phyloP scores from a whole-genome alignment of 2,329 filamentous ascomycete species.

The Fusarium sp. region DNA sequence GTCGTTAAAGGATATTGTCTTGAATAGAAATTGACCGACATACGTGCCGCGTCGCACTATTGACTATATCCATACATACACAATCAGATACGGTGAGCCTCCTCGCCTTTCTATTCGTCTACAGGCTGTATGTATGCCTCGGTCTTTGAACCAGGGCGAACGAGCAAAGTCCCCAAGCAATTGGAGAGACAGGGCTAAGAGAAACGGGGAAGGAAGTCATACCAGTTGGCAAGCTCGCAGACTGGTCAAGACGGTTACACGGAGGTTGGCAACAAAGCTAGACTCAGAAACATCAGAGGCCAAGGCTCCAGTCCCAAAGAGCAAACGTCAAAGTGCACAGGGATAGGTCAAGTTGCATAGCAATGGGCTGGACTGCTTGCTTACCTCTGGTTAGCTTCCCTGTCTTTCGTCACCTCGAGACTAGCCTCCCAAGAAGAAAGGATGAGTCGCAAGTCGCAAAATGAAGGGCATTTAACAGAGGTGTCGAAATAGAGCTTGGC shows the following conservation, averaged over 20 bases:
- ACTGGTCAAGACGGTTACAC: conserved; percentile 38
- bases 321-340: conserved; percentile 29
- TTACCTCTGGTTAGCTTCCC: conserved; percentile 31
- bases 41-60: conserved; percentile 26
- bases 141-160: conserved; percentile 38
- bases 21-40: conserved; percentile 41
- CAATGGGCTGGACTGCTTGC: conserved; percentile 20
- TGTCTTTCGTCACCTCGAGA: conserved; percentile 20
- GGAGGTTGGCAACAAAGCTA: conserved; percentile 15
- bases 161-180: conserved; percentile 39
- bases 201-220: conserved; percentile 32
- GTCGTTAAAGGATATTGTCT: conserved; percentile 35
- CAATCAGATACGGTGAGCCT: conserved; percentile 36
- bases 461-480: conserved; percentile 12
- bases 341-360: conserved; percentile 18
- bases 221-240: conserved; percentile 25
- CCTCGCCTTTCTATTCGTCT: conserved; percentile 5
- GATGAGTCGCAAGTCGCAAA: conserved; percentile 10
- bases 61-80: conserved; percentile 29
- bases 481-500: conserved; percentile 13
- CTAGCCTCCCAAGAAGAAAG: conserved; percentile 20
- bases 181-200: conserved; percentile 38
- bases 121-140: conserved; percentile 10
- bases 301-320: conserved; percentile 23
- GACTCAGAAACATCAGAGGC: conserved; percentile 22